Base-by-base conservation (phyloP, 352 stramenopile species). In the Phytophthora hibernalis region DNA sequence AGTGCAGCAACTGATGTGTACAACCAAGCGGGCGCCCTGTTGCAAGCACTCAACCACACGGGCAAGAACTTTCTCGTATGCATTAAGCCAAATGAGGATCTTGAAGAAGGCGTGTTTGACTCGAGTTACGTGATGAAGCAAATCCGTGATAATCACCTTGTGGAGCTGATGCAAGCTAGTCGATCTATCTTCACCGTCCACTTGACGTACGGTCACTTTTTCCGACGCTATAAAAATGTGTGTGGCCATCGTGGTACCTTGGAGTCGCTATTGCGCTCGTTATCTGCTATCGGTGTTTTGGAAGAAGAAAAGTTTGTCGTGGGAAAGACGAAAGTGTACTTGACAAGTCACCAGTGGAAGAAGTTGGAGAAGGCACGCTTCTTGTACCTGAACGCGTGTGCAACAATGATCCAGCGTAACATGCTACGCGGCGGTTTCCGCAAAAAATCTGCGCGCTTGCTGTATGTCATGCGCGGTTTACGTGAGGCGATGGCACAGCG, bases 1-100 rank as follows among this genome's bases (percentile, higher is more conserved):
- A 91, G 72, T 20, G 76, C 82, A 8, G 73, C 77, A 11, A 79
- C 68, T 2, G 79, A 92, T 38, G 79, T 93, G 37, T 79, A 82
- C 62, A 82, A 85, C 37, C 83, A 93, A 65, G 77, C 83, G 5
- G 80, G 89, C 50, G 83, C 83, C 5, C 50, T 95, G 13, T 68
- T 93, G 13, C 80, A 89, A 30, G 87, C 83, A 3, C 61, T 95
- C 1, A 85, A 83, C 48, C 78, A 89, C 53, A 93, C 86, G 0
- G 87, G 85, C 1, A 91, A 92, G 67, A 87, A 95, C 62, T 93
- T 95, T 55, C 31, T 92, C 30, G 82, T 93, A 12, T 95, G 87
- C 22, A 54, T 95, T n/a, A 95, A 95, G 47, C 85, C 87, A 13
- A 91, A 82, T 37, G 73, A 82, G 40, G 69, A 83, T 9, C 72